Base-by-base conservation (phyloP, 2,329 filamentous ascomycete species). In the Epicoccum nigrum region DNA sequence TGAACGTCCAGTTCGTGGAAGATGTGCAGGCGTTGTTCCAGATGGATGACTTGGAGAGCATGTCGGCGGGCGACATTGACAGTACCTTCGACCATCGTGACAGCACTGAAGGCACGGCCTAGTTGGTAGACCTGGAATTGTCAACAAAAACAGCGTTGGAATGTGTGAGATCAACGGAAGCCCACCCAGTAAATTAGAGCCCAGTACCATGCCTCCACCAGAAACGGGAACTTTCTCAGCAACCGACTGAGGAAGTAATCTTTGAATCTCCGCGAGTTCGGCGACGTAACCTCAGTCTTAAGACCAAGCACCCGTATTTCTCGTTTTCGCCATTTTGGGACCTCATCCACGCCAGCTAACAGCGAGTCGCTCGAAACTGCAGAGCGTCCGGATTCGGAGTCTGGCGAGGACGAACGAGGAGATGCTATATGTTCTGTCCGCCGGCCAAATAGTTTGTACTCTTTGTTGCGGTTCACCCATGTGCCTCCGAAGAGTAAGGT, bases 191-290 rank as follows among this genome's bases (percentile, higher is more conserved):
- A 90, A 42, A 90, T 86, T 56, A 89, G 74, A 2, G 85, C 83
- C 87, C 87, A 90, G 63, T 90, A 90, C 86, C 87, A 90, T 32
- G 83, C 86, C 71, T 91, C 88, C 1, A 86, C 85, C 21, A 90
- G 70, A 66, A 91, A 91, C 0, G 88, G 88, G 58, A 89, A 84
- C 64, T 83, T 86, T 50, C 79, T 79, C 12, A 90, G 78, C 28
- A 90, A 60, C 4, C 86, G 79, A 66, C 85, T 88, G 42, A 88
- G 75, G 11, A 86, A 72, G 38, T 83, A 81, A 54, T 83, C 79
- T 56, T 81, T 78, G 63, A 86, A 87, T 6, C 82, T 74, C 31
- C 75, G 74, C 1, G 85, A 87, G 67, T 88, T 86, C 2, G 86
- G 86, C 15, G 83, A 83, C 5, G 75, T 75, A 16, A 88, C 75